Evolutionary conservation across 495 filamentous ascomycete genomes (phyloP).

Genomic region (Neurospora sp.): DNA sequence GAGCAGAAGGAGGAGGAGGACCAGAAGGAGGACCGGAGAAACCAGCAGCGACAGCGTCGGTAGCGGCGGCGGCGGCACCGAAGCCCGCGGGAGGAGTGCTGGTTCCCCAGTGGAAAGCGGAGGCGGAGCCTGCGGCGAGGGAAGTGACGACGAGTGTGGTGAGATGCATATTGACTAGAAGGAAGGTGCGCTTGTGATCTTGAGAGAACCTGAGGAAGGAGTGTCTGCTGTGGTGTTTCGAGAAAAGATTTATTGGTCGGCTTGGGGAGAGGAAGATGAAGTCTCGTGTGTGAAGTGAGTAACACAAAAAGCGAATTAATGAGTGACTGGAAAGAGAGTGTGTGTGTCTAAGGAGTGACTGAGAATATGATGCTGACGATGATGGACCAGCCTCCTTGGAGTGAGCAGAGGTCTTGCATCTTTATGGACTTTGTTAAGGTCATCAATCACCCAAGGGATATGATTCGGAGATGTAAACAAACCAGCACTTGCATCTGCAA

Average conservation of each 20-base stretch:
- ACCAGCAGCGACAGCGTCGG: neutral
- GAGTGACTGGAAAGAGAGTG: neutral
- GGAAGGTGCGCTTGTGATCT: neutral
- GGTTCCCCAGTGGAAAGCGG: neutral
- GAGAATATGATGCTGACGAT: neutral
- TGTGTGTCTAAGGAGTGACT: neutral
- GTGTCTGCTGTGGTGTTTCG: neutral
- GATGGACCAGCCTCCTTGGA: neutral
- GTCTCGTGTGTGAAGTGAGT: neutral
- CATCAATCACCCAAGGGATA: neutral
- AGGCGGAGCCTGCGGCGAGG: neutral
- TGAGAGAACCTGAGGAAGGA: neutral
- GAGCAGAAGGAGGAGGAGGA: neutral
- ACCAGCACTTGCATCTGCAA: neutral
- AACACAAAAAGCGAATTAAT: neutral
- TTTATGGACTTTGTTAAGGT: neutral
- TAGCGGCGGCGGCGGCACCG: neutral
- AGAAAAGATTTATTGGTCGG: neutral
- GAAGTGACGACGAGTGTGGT: neutral
- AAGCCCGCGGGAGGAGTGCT: neutral
- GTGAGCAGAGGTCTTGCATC: neutral
- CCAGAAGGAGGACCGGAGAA: neutral
- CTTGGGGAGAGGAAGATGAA: neutral
- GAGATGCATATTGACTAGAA: neutral
- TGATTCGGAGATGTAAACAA: neutral